Evolutionary conservation across 2,329 filamentous ascomycete species (phyloP).

Genomic region (Aureobasidium uvarum): DNA sequence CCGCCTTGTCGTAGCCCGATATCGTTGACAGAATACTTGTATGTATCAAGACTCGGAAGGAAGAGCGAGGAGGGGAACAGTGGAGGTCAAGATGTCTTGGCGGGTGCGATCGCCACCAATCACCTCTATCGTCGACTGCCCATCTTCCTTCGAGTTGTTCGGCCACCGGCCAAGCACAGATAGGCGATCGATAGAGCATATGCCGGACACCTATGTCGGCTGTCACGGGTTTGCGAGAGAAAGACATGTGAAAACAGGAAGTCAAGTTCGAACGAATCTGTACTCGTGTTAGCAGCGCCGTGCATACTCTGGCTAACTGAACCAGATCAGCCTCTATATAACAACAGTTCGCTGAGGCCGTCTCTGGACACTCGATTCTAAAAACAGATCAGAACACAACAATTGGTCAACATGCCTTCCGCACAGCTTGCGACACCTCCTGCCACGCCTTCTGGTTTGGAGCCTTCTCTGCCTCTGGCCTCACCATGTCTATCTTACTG

Average conservation of each 20-base stretch:
- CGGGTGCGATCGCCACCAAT: constrained; percentile 18
- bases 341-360: not conserved
- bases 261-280: too few species aligned
- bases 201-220: not conserved
- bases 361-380: not conserved
- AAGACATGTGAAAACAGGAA: too few species aligned
- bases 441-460: constrained; percentile 5
- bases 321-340: not conserved
- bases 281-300: not conserved
- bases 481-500: constrained; percentile 44
- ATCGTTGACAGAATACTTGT: not conserved
- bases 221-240: not conserved
- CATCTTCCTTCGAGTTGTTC: not conserved
- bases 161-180: constrained; percentile 2
- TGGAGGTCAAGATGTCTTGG: constrained; percentile 12
- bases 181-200: not conserved
- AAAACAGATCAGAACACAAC: not conserved
- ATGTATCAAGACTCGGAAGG: not conserved
- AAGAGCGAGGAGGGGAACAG: not conserved
- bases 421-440: constrained; percentile 17
- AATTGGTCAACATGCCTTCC: not conserved
- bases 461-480: constrained; percentile 30
- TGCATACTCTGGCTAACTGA: too few species aligned
- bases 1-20: not conserved
- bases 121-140: not conserved